Percentiles rank a stretch among this genome's conserved stretches.
These are phyloP conservation scores for Solanum aculeatissimum DNA, from an alignment of 305 asterid genomes.

Conservation along the genomic window DNA sequence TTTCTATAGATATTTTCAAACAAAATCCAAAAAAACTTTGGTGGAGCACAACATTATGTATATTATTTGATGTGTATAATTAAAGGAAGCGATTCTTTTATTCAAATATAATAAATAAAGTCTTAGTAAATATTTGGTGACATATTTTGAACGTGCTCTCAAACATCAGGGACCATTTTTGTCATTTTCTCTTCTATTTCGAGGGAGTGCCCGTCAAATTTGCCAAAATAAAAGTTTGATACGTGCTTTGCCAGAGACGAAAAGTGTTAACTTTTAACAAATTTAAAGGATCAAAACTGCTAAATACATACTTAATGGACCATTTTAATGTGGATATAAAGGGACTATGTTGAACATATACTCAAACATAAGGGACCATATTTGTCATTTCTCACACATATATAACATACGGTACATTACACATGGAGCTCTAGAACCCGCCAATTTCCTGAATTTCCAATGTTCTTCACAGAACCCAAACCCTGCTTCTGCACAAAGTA, in stretches of 20 bases:
- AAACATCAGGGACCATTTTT: not conserved
- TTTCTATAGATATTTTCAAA: not conserved
- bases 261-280: not conserved
- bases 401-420: not conserved
- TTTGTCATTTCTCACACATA: not conserved
- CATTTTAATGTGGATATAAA: not conserved
- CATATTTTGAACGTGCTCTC: not conserved
- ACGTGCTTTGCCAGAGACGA: not conserved
- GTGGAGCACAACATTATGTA: not conserved
- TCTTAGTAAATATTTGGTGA: not conserved
- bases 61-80: not conserved
- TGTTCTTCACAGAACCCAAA: not conserved
- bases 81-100: not conserved
- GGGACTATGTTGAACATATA: not conserved
- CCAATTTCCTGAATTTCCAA: not conserved
- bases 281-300: not conserved
- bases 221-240: not conserved
- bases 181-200: not conserved
- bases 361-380: not conserved
- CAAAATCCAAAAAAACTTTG: not conserved
- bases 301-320: not conserved
- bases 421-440: not conserved
- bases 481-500: not conserved
- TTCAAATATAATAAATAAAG: not conserved
- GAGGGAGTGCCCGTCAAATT: not conserved